Conservation (phyloP, 1,139 yeast species). For the Citeromyces hawaiiensis region DNA sequence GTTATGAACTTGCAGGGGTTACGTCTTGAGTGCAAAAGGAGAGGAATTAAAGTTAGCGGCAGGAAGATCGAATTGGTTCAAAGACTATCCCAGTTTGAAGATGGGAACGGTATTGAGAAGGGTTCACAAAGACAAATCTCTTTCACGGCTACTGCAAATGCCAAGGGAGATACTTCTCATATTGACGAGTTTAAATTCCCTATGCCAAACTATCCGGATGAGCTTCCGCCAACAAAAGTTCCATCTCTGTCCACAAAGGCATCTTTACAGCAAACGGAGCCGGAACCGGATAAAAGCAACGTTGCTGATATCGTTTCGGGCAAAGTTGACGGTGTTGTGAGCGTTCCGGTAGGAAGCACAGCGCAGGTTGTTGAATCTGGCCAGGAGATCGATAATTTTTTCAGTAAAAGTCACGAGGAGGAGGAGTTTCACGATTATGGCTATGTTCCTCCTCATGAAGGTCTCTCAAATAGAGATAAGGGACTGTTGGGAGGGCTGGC, state of each 20-base stretch:
- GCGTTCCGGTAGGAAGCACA: not conserved
- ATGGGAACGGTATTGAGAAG: not conserved
- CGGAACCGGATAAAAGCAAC: not conserved
- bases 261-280: conserved; percentile 4
- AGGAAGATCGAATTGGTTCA: conserved; percentile 39
- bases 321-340: not conserved
- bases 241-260: conserved; percentile 21
- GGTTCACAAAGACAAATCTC: conserved; percentile 7
- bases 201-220: conserved; percentile 11
- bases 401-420: not conserved
- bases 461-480: conserved; percentile 3
- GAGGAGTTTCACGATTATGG: conserved; percentile 1
- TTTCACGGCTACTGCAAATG: conserved; percentile 11
- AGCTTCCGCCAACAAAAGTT: conserved; percentile 19
- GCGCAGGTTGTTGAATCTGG: not conserved
- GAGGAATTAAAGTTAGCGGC: conserved; percentile 44
- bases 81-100: conserved; percentile 17
- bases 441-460: not conserved
- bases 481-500: conserved; percentile 3
- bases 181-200: conserved; percentile 27
- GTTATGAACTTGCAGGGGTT: conserved; percentile 34
- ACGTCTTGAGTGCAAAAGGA: conserved; percentile 36
- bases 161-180: conserved; percentile 24
- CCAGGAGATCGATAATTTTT: not conserved
- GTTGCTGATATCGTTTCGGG: not conserved